phyloP scores from a whole-genome alignment of 2,329 filamentous ascomycete species.

The Penicillium sp. region DNA sequence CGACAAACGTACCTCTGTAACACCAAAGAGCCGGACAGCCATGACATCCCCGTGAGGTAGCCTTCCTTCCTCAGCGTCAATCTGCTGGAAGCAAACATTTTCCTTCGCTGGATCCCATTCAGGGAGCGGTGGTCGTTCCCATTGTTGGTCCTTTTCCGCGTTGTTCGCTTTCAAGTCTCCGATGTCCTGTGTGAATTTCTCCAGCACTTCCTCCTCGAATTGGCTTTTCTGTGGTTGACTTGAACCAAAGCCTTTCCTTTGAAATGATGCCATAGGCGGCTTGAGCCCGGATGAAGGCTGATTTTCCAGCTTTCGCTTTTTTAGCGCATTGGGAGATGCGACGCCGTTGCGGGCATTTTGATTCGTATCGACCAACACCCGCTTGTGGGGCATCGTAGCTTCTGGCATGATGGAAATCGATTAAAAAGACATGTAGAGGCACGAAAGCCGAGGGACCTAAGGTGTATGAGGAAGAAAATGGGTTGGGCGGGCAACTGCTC shows the following conservation, averaged over 20 bases:
- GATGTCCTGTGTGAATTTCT: conserved; percentile 95
- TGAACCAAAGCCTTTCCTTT: conserved; percentile 58
- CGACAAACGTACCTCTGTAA: conserved; percentile 63
- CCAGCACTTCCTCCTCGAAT: conserved; percentile 90
- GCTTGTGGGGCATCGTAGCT: conserved; percentile 62
- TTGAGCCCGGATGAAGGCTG: conserved; percentile 54
- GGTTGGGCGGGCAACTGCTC: background rate
- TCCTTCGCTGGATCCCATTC: conserved; percentile 65
- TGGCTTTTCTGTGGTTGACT: conserved; percentile 75
- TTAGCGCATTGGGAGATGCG: conserved; percentile 57
- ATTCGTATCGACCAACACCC: conserved; percentile 67
- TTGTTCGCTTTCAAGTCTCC: conserved; percentile 81
- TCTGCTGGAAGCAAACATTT: conserved; percentile 86
- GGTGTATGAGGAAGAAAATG: background rate
- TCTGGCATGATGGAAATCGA: conserved; percentile 38
- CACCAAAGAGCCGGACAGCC: conserved; percentile 88
- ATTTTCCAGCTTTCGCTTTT: conserved; percentile 79
- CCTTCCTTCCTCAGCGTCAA: conserved; percentile 89
- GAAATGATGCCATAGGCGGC: conserved; percentile 60
- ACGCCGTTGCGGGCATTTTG: conserved; percentile 63
- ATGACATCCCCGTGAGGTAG: conserved; percentile 68
- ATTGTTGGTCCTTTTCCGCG: conserved; percentile 89
- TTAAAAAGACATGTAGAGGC: conserved; percentile 7
- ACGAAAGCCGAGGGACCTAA: background rate
- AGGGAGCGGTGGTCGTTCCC: conserved; percentile 67